A percentile compares a stretch with the other conserved stretches of the same genome.
Conservation (phyloP, 108 stramenopile genomes). For the Bacterosira constricta region DNA sequence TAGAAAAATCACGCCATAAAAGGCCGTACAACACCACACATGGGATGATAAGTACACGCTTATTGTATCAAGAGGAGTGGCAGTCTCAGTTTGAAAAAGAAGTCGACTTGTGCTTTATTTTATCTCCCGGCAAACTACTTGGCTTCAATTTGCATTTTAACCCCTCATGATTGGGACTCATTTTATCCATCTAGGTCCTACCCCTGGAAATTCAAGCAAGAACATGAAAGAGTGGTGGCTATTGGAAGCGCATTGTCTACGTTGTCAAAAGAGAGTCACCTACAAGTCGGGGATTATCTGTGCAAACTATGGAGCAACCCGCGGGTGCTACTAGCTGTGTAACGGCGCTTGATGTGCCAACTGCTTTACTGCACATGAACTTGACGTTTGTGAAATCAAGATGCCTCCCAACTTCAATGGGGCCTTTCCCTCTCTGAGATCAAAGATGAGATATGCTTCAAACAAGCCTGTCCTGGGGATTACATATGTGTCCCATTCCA, state of each 20-base stretch:
- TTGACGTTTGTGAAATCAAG: not conserved
- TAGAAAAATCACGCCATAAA: not conserved
- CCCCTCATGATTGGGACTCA: too few relatives aligned
- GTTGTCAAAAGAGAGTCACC: not conserved
- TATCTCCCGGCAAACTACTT: not conserved
- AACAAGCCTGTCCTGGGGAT: constrained; percentile 4
- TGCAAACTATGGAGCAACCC: constrained; percentile 10
- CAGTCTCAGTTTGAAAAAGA: constrained; percentile 1
- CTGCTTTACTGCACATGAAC: not conserved
- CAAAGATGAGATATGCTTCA: constrained; percentile 3
- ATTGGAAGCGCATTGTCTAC: not conserved
- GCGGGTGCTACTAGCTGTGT: not conserved
- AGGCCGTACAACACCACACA: not conserved
- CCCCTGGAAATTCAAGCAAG: not conserved
- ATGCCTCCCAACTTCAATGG: too few relatives aligned
- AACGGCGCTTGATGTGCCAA: constrained; percentile 7
- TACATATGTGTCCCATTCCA: constrained; percentile 10
- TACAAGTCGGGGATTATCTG: too few relatives aligned
- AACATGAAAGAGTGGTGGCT: not conserved
- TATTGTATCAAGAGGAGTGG: constrained; percentile 26
- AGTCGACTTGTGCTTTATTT: constrained; percentile 17
- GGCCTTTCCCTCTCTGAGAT: too few relatives aligned
- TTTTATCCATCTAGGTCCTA: too few relatives aligned
- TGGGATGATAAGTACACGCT: not conserved
- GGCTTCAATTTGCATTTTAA: constrained; percentile 3